Conservation (phyloP, 306 rosid species). For the Prinsepia uniflora region DNA sequence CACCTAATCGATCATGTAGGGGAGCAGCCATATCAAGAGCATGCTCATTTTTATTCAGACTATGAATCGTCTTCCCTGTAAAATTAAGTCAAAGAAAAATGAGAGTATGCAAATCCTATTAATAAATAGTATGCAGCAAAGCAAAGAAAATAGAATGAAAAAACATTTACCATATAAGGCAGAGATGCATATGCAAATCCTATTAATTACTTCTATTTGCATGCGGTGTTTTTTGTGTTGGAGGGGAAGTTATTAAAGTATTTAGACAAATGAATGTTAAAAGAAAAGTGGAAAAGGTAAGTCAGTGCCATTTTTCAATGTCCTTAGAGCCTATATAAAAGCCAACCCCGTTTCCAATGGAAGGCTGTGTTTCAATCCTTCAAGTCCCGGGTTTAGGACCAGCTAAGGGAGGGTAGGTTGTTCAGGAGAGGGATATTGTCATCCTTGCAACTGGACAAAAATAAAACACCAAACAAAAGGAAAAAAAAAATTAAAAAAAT, state of each 20-base stretch:
- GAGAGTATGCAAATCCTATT: neutral
- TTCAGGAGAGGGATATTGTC: neutral
- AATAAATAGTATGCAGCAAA: neutral
- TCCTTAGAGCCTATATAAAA: neutral
- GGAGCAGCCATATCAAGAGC: constrained; percentile 95
- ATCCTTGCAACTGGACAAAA: neutral
- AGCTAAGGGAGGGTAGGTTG: neutral
- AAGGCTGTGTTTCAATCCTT: neutral
- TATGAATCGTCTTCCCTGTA: constrained; percentile 85
- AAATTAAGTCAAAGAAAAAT: constrained; percentile 12
- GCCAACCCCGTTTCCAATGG: constrained; percentile 1
- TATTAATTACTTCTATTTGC: neutral
- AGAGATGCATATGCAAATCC: too few species aligned
- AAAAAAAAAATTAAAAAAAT: neutral
- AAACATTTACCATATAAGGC: neutral
- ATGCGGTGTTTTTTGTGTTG: neutral
- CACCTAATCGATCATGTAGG: constrained; percentile 68
- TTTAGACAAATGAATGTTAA: neutral
- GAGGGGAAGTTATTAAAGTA: neutral
- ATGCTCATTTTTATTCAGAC: constrained; percentile 89
- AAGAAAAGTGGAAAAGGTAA: neutral
- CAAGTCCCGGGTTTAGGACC: neutral
- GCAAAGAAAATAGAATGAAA: neutral
- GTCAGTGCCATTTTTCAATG: neutral
- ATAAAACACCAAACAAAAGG: neutral